These are phyloP conservation scores for Salvia rosmarinus DNA, from an alignment of 257 asterid species.

Conservation along the genomic window DNA sequence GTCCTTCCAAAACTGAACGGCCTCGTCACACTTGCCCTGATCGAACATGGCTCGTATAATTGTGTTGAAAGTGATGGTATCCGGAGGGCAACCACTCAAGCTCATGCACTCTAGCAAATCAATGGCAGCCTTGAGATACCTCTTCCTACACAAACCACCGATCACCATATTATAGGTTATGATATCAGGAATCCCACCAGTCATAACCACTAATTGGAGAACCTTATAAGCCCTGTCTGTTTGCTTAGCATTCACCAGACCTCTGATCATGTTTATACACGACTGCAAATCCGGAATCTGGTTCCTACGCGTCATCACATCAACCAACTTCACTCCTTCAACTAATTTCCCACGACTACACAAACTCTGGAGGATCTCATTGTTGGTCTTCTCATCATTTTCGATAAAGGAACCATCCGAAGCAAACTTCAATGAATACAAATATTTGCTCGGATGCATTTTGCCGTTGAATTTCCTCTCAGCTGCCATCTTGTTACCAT, in stretches of 20 bases:
- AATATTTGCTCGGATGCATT: not conserved
- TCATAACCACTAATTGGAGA: conserved; percentile 74
- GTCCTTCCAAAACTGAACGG: conserved; percentile 74
- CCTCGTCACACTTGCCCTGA: conserved; percentile 62
- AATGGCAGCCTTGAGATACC: conserved; percentile 53
- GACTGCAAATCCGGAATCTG: conserved; percentile 75
- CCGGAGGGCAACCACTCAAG: conserved; percentile 87
- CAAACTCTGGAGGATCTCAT: conserved; percentile 59
- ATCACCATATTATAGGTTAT: conserved; percentile 88
- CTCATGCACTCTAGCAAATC: conserved; percentile 73
- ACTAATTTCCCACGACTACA: conserved; percentile 66
- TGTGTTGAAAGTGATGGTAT: conserved; percentile 73
- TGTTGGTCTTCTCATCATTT: not conserved
- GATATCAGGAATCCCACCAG: conserved; percentile 86
- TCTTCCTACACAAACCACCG: conserved; percentile 76
- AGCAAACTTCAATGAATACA: conserved; percentile 4
- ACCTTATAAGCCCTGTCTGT: conserved; percentile 63
- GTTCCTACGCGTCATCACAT: conserved; percentile 72
- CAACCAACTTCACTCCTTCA: conserved; percentile 65
- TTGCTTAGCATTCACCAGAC: conserved; percentile 60
- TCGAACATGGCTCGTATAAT: conserved; percentile 70
- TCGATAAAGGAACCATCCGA: conserved; percentile 1
- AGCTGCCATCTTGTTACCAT: conserved; percentile 7
- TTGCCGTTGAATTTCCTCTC: conserved; percentile 23
- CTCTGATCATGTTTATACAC: conserved; percentile 79